Evolutionary conservation across 2,329 filamentous ascomycete species (phyloP), one percentile per base, ranked within the genome.

Genomic region (Leptographium flavum): DNA sequence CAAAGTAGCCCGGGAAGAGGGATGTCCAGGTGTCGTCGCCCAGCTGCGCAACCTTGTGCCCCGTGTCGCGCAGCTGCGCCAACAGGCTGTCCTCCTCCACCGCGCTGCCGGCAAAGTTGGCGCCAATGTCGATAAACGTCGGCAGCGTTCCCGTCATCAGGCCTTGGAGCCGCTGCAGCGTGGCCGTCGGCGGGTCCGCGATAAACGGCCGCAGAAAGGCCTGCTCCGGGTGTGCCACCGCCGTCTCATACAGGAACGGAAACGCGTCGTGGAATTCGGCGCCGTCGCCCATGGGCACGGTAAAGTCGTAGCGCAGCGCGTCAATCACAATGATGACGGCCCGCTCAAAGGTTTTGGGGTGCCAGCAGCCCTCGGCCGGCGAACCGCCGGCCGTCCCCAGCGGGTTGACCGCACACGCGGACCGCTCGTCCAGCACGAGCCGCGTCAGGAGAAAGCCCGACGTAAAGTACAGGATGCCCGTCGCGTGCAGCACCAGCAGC

Each of bases 11-110:
- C 0, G 92, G 92, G 59, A 96, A 98, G 15, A 98, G 68, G 37
- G 86, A 74, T 53, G 87, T 84, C 92, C 92, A 98, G 5, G 92
- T 98, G 63, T 98, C 90, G 60, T 98, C 92, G n/a, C 92, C 92
- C 32, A 98, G 68, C 57, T 98, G 93, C 6, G 88, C 92, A 53
- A 98, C 76, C 51, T 74, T 84, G 69, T 87, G 65, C 61, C 75
- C 57, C 64, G 78, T 63, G 66, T 82, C 58, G 61, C 70, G 59
- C 67, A 83, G 60, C 62, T 94, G 62, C 71, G 79, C 65, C 65
- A 83, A 57, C 64, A 81, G 53, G 66, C 93, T 69, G 60, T 98
- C 92, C 67, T 98, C 92, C 47, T 95, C 88, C 54, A 98, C 95
- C 6, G 86, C 86, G 3, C 84, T 94, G 3, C 92, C 92, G 0